Base-by-base conservation (phyloP, 345 rosid species). In the Murraya paniculata region DNA sequence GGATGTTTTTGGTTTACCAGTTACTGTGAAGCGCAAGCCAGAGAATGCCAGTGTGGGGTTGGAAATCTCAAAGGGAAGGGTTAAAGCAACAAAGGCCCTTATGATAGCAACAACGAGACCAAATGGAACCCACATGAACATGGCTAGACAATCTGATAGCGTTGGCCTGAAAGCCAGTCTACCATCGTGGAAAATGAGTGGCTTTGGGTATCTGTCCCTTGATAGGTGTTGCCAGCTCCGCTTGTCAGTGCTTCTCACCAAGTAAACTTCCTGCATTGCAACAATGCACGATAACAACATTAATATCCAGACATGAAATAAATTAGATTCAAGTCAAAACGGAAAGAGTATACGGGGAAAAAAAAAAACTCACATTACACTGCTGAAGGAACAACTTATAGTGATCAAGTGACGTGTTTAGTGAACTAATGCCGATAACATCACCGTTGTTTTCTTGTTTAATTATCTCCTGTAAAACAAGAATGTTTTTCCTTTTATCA, bases 131-230 rank as follows among this genome's bases (percentile, higher is more conserved):
- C 98, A 94, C 76, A 89, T 81, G 86, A 91, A 88, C 84, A 91
- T 74, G 73, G 82, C 83, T 9, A 94, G 72, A 36, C 93, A 74
- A 72, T 87, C 78, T 27, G 72, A 21, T 28, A 85, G 88, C 33
- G 88, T 84, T 55, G 98, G 98, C 60, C 65, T 86, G n/a, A 88
- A 79, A 38, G 94, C 95, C 28, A 94, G 80, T 71, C 98, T 83
- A n/a, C 97, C 95, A 60, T 94, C 98, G 39, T 91, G 98, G 78
- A 93, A 94, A 25, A 93, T 84, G 28, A 93, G 79, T 76, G 94
- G 91, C 70, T 86, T 89, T 21, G 91, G 87, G 83, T 90, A 88
- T 41, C 74, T 83, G 13, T 80, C 77, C 64, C 81, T 80, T 22
- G 90, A 86, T 50, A 93, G 89, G 28, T 69, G 76, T 72, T 79